Evolutionary conservation across 2,329 filamentous ascomycete genomes (phyloP), one percentile per base, ranked within the genome.

Genomic region (Aspergillus hortae): DNA sequence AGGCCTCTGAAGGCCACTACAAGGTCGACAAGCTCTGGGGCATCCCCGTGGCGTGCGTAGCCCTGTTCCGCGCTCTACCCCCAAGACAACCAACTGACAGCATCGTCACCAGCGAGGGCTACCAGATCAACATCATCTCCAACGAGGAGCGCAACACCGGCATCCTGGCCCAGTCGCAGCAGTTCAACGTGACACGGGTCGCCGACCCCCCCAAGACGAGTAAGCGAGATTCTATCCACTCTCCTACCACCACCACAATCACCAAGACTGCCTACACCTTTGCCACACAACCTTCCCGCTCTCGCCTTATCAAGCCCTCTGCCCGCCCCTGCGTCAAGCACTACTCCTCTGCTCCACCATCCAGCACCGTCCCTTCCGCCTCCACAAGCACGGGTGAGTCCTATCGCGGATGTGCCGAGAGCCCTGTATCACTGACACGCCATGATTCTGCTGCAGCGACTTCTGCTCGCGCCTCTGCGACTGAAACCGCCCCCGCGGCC

Each of bases 91-190:
- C 32, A 46, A 40, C 43, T 32, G 19, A 27, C 15, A 6, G 4
- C 43, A n/a, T 6, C 42, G 5, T 6, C 23, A 6, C 46, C 40
- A 70, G 70, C 44, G 43, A 58, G 27, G 69, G 66, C 45, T 76
- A 74, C 60, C 73, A 73, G 52, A 65, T 76, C 67, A 74, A 76
- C 61, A 63, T 74, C 51, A 46, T 72, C 49, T 69, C 71, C 46
- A 65, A 66, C 35, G 53, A 56, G 17, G 55, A 55, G 14, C 53
- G 56, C 25, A 72, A 71, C 58, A 65, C 49, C 33, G 74, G 73
- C 35, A 75, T 76, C 53, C 61, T 77, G 30, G 71, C 72, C 23
- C 74, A 76, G 62, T 73, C 70, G 15, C 57, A 64, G 32, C 63
- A 58, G 58, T 59, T 63, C 56, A 54, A 61, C 41, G 56, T 61